A percentile compares a stretch with the other conserved stretches of the same genome.
Evolutionary conservation across 106 monocot genomes (phyloP).

Genomic region (Apostasia shenzhenica): DNA sequence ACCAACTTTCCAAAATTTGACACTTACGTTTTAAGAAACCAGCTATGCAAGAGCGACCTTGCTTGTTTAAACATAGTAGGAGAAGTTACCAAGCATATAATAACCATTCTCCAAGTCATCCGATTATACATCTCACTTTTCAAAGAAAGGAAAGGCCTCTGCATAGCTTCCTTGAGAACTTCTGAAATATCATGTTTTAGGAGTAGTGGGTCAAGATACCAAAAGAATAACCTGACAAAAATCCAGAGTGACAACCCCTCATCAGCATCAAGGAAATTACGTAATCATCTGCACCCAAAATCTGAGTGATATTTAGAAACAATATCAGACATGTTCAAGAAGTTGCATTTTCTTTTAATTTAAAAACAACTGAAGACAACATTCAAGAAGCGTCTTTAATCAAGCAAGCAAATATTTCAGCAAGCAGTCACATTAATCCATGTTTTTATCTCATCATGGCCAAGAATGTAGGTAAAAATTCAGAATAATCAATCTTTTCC

Average conservation of each 20-base stretch:
- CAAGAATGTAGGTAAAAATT: too few species aligned
- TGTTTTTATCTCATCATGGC: too few species aligned
- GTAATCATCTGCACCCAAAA: too few species aligned
- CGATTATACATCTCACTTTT: slow-evolving; percentile 52
- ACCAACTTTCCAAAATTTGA: too few species aligned
- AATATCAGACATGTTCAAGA: too few species aligned
- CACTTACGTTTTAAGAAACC: slow-evolving; percentile 93
- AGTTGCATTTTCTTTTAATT: too few species aligned
- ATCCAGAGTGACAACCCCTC: background rate
- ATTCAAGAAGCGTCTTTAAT: too few species aligned
- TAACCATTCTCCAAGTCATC: slow-evolving; percentile 41
- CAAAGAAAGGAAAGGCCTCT: slow-evolving; percentile 72
- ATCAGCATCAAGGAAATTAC: background rate
- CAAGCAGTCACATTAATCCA: too few species aligned
- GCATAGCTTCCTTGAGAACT: slow-evolving; percentile 33
- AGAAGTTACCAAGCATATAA: slow-evolving; percentile 65
- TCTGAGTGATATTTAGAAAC: too few species aligned
- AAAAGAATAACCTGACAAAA: slow-evolving; percentile 52
- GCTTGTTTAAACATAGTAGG: slow-evolving; percentile 53
- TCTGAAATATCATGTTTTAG: slow-evolving; percentile 67
- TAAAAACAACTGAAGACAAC: too few species aligned
- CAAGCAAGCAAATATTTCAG: too few species aligned
- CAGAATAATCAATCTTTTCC: too few species aligned
- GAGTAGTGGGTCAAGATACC: slow-evolving; percentile 75
- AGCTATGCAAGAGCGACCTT: slow-evolving; percentile 60